Base-by-base conservation (phyloP, 1,284 basidiomycete species). In the Ceratobasidium sp. region DNA sequence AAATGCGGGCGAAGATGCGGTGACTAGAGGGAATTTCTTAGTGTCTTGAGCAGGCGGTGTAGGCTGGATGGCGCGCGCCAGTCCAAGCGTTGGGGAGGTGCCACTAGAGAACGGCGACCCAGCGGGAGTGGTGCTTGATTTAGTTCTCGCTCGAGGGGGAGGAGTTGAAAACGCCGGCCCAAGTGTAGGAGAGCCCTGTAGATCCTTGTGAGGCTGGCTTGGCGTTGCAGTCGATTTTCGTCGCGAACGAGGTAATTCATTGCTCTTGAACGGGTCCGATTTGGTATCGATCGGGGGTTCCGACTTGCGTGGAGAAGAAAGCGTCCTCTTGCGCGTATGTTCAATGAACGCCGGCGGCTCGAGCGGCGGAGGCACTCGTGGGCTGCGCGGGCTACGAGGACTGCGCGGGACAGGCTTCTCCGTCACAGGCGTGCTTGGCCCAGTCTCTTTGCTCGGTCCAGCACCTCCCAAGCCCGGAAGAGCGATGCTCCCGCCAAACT, bases 41-140 rank as follows among this genome's bases (percentile, higher is more conserved):
- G 33, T 78, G 80, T 76, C 72, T 51, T 76, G 72, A 33, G 75
- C 44, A 46, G 69, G 68, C 26, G 88, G 87, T 42, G 87, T 84
- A 5, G 90, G 90, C 77, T 88, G 88, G 70, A 91, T 89, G 7
- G 89, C 87, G 49, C 90, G 87, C n/a, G 88, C 87, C n/a, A 91
- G 86, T 40, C 88, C 88, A 4, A 89, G 86, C 1, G 88, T 84
- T 2, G 86, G 80, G 9, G 87, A 80, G 28, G 86, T 66, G 26
- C 60, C 72, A 13, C 55, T 56, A 3, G 77, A 53, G 44, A 77
- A 76, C 6, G 72, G 63, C 7, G 80, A 80, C n/a, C 81, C 72
- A 40, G 40, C 23, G 12, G 72, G 72, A n/a, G 72, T 66, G 7
- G 61, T 64, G 23, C 49, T 33, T 55, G 72, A 64, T 51, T 76